phyloP scores from a whole-genome alignment of 1,284 basidiomycete genomes.

The Cryptococcus sp. region DNA sequence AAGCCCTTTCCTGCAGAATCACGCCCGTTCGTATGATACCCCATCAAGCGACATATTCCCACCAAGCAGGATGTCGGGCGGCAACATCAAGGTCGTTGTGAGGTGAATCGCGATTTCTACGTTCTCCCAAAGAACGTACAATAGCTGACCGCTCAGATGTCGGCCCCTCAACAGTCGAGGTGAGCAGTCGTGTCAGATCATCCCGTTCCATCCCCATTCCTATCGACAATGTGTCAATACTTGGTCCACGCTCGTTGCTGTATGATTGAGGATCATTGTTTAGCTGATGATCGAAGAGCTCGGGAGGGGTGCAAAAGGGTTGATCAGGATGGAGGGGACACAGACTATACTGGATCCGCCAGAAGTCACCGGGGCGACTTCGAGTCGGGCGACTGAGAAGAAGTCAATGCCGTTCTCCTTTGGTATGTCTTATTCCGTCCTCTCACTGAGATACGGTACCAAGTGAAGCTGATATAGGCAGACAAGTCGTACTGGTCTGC shows the following conservation, averaged over 20 bases:
- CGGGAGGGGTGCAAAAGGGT: constrained; percentile 79
- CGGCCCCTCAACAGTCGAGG: constrained; percentile 88
- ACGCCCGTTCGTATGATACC: too few species aligned
- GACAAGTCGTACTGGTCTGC: constrained; percentile 97
- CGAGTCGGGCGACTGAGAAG: constrained; percentile 67
- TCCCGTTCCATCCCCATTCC: too few species aligned
- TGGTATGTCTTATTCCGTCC: constrained; percentile 21
- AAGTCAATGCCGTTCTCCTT: constrained; percentile 86
- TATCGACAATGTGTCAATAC: too few species aligned
- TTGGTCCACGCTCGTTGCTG: too few species aligned
- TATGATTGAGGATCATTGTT: too few species aligned
- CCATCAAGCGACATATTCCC: too few species aligned
- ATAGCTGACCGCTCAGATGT: constrained; percentile 57
- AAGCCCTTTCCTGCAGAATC: too few species aligned
- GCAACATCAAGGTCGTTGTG: constrained; percentile 92
- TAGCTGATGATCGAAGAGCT: too few species aligned
- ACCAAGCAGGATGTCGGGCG: constrained; percentile 50
- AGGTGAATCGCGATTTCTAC: constrained; percentile 48
- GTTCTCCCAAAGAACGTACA: too few species aligned
- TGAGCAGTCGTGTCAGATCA: constrained; percentile 34
- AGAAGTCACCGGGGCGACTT: constrained; percentile 46
- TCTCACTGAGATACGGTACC: not conserved
- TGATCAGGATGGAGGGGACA: constrained; percentile 89
- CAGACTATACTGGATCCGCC: constrained; percentile 87
- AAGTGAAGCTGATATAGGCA: constrained; percentile 7